Percentiles rank a stretch among this genome's conserved stretches.
Conservation (phyloP, 768 basidiomycete species). For the Myochromella boudieri region DNA sequence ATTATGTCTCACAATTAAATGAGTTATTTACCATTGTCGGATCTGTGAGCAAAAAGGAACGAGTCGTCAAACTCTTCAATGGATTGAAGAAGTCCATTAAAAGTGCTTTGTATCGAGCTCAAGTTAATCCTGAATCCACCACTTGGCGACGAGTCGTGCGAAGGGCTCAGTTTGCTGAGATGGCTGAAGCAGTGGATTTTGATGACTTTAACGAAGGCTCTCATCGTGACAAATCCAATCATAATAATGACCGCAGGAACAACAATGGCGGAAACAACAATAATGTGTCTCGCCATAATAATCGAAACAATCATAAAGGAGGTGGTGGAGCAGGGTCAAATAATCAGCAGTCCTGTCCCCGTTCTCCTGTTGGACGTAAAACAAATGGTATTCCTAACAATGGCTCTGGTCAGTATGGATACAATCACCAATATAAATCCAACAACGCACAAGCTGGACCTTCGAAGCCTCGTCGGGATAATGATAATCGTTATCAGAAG, state of each 20-base stretch:
- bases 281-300: background rate
- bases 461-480: too few relatives aligned
- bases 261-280: background rate
- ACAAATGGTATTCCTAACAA: background rate
- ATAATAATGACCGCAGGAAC: background rate
- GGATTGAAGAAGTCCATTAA: conserved; percentile 27
- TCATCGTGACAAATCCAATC: background rate
- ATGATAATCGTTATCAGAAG: background rate
- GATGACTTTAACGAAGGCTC: background rate
- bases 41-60: conserved; percentile 18
- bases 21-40: conserved; percentile 30
- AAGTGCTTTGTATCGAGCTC: conserved; percentile 23
- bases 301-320: background rate
- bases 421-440: background rate
- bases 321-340: background rate
- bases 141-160: conserved; percentile 24
- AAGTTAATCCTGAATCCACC: conserved; percentile 25
- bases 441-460: background rate
- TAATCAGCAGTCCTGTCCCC: background rate
- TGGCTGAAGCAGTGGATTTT: conserved; percentile 12
- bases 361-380: background rate
- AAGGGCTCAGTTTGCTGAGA: conserved; percentile 27
- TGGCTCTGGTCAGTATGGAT: background rate
- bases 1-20: conserved; percentile 30
- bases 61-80: conserved; percentile 33